Base-by-base conservation (phyloP, 805 yeast genomes). In the Saccharomyces cerevisiae region DNA sequence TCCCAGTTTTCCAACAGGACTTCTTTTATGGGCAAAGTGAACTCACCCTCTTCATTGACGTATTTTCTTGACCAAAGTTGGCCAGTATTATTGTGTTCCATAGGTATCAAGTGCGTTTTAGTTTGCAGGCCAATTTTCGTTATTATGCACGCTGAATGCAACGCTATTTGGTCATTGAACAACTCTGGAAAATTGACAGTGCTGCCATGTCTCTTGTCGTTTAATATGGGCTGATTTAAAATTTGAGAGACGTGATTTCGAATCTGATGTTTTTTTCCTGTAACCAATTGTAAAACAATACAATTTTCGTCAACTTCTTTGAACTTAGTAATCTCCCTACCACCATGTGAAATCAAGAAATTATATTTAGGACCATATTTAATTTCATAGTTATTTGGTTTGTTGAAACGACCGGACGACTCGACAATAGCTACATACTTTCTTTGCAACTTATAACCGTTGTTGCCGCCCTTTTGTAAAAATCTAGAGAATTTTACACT, bases 211-310 rank as follows among this genome's bases (percentile, higher is more conserved):
- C 54, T 58, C 4, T 30, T 5, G 53, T 74, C 76, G 53, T 70
- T 68, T 9, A 64, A 28, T 3, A 74, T 60, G 0, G 76, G 73
- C 5, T 52, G 54, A 1, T 55, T 48, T 4, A 73, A 32, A 0
- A 41, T 53, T 2, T 55, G 47, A 1, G 64, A 52, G 2, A 71
- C 53, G 51, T 73, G 76, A 14, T 57, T 53, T 47, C 78, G 59
- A 9, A 76, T 69, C 51, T 76, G 79, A 51, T 73, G 78, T 49
- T 73, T 75, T 52, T 67, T 62, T 1, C 78, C 78, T 1, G 78
- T 71, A 1, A 58, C 55, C 9, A 75, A 55, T 53, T 74, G 71
- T 8, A 74, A 41, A 0, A 69, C 55, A 6, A 67, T 55, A 13
- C 70, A 55, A 24, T 59, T 54, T 6, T 61, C 56, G 17, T 58